Percentiles rank a stretch among this genome's conserved stretches.
phyloP scores from a whole-genome alignment of 192 early-diverging fungal genomes.

The Backusella macrospora region DNA sequence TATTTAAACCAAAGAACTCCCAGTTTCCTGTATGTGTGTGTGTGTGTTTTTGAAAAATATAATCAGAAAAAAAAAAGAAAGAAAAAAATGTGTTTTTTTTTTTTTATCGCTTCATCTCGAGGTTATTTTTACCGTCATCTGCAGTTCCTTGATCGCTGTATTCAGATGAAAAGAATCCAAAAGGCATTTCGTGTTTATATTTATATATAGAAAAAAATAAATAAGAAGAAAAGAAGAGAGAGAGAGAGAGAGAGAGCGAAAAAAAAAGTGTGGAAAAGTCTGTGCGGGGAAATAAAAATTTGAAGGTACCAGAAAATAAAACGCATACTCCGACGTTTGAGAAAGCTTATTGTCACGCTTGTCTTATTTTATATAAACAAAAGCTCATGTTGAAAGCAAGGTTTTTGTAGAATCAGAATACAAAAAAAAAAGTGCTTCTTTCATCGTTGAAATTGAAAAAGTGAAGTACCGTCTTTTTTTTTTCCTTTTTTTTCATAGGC shows the following conservation, averaged over 20 bases:
- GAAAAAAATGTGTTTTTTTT: neutral
- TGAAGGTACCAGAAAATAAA: neutral
- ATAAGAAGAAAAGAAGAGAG: neutral
- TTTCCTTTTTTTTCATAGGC: too few species aligned
- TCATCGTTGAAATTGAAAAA: too few species aligned
- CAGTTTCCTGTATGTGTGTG: slow-evolving; percentile 27
- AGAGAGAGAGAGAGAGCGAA: neutral
- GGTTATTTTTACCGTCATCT: slow-evolving; percentile 48
- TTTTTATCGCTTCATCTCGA: neutral
- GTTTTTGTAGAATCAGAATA: too few species aligned
- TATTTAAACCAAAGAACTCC: slow-evolving; percentile 53
- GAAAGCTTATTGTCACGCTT: too few species aligned
- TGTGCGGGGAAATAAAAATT: neutral
- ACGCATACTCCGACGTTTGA: too few species aligned
- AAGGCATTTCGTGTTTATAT: slow-evolving; percentile 29
- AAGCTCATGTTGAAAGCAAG: too few species aligned
- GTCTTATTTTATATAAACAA: too few species aligned
- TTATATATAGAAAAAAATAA: neutral
- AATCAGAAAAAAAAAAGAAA: neutral
- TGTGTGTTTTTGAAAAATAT: neutral
- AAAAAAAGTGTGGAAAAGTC: slow-evolving; percentile 3
- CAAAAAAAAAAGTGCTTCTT: too few species aligned
- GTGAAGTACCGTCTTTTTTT: too few species aligned
- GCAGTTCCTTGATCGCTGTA: slow-evolving; percentile 49
- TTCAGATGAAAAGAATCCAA: slow-evolving; percentile 41